Base-by-base conservation (phyloP, 495 filamentous ascomycete genomes). In the Aspergillus wentii region DNA sequence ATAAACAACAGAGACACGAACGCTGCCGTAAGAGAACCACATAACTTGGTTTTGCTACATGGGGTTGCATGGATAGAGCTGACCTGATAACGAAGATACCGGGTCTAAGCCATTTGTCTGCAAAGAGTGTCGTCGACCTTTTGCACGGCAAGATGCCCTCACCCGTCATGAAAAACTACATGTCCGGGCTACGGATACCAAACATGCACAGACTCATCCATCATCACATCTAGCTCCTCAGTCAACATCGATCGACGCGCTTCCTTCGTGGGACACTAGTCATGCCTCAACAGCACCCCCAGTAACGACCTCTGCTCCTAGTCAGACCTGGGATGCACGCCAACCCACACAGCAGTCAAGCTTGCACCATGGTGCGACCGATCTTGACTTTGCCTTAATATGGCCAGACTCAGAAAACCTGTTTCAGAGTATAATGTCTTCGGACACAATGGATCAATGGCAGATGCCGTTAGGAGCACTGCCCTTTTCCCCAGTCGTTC, bases 351-450 rank as follows among this genome's bases (percentile, higher is more conserved):
- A 54, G n/a, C 37, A 51, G 30, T n/a, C 48, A 8, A 35, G 30
- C 4, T 35, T 63, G 46, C 50, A 64, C 1, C 45, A 50, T 46
- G 45, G 49, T 13, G 44, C 52, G 2, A 51, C 49, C 7, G 64
- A 67, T 23, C 41, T 69, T 3, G 67, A 72, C 40, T 69, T 72
- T 40, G 57, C 58, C 7, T 40, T 72, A 16, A 54, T 71, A 33
- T 72, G 69, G 69, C 69, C 69, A 8, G 69, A 72, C 43, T 67
- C 67, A 3, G 67, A 72, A 45, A 56, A 64, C 48, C 38, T 72
- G 28, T 69, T 72, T 27, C 66, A 71, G 40, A 71, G 60, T 47
- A 43, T 72, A 22, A 66, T 72, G 56, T 57, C 64, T 8, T 56
- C 59, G 0, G 65, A 69, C 30, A 51, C 48, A 8, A 46, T 61